These are phyloP conservation scores for Curvularia eragrostidis DNA, from an alignment of 2,329 filamentous ascomycete species.

Conservation along the genomic window DNA sequence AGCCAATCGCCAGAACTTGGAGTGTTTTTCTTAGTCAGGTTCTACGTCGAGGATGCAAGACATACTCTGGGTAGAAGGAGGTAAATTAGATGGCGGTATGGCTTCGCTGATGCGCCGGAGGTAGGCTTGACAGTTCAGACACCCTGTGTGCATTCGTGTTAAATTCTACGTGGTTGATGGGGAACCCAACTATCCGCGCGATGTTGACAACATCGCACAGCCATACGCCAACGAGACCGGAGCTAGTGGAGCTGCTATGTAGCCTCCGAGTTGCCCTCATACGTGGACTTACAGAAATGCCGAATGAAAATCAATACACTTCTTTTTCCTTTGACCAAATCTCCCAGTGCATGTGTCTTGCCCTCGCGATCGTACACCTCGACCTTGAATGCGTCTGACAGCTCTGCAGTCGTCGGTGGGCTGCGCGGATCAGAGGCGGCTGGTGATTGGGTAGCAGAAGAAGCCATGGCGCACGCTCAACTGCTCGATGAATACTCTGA, in stretches of 20 bases:
- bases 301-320: constrained; percentile 30
- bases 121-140: constrained; percentile 36
- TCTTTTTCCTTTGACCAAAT: constrained; percentile 24
- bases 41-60: neutral
- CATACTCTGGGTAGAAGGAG: constrained; percentile 30
- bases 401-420: constrained; percentile 15
- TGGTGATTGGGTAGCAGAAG: neutral
- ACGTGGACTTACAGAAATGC: constrained; percentile 29
- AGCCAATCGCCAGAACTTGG: constrained; percentile 29
- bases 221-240: neutral
- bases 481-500: neutral
- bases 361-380: constrained; percentile 30
- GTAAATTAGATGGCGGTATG: constrained; percentile 28
- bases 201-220: neutral
- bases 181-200: neutral
- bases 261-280: neutral
- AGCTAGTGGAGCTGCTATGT: neutral
- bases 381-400: constrained; percentile 21
- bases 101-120: constrained; percentile 27
- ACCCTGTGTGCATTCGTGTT: constrained; percentile 20
- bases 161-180: neutral
- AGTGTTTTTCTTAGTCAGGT: neutral
- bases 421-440: neutral
- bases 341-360: constrained; percentile 19
- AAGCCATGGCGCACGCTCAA: neutral